Percentiles rank a stretch among this genome's conserved stretches.
Conservation (phyloP, 371 early-diverging fungal species). For the Nematocida major region DNA sequence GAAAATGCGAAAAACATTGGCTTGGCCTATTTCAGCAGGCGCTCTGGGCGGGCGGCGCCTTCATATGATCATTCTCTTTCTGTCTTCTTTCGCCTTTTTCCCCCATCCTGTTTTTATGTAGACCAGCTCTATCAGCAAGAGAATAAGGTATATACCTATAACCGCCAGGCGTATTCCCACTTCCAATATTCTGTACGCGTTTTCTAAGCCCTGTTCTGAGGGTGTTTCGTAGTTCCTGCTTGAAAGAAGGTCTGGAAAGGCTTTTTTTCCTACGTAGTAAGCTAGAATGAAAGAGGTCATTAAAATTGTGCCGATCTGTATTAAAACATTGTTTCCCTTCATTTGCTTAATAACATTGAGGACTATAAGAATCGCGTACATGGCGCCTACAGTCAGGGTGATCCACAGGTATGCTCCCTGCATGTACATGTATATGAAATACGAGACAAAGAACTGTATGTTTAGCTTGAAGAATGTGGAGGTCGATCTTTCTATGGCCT, state of each 20-base stretch:
- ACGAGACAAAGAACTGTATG: neutral
- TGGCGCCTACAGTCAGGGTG: neutral
- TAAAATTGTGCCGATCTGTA: no score
- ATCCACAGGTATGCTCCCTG: neutral
- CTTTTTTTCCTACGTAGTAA: no score
- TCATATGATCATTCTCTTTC: neutral
- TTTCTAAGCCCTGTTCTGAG: neutral
- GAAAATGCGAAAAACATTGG: neutral
- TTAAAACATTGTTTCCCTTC: no score
- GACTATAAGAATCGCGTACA: neutral
- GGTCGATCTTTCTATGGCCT: neutral
- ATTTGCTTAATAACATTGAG: no score
- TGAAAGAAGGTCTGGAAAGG: no score
- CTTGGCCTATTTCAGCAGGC: neutral
- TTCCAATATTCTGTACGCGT: neutral
- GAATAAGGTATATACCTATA: neutral
- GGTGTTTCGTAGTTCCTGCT: neutral
- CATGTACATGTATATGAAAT: neutral
- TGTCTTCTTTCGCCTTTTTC: neutral
- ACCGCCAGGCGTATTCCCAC: neutral
- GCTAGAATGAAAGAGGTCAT: no score
- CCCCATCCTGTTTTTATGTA: neutral
- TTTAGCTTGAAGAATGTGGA: neutral
- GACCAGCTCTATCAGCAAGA: neutral
- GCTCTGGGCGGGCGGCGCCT: neutral